phyloP scores from a whole-genome alignment of 2,329 filamentous ascomycete species.

The Clonostachys rosea region DNA sequence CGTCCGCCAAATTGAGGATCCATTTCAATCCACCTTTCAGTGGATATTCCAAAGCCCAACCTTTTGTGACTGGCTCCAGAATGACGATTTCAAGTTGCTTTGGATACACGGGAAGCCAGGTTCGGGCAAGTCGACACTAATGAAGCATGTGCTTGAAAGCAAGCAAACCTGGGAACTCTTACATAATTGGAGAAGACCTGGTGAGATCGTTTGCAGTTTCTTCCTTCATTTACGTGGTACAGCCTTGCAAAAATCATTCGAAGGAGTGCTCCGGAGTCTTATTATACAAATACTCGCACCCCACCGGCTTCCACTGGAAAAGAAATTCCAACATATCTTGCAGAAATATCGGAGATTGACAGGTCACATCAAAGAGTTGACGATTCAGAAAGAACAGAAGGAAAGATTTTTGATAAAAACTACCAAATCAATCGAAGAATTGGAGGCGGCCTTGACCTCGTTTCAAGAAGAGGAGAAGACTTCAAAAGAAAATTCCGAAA shows the following conservation, averaged over 20 bases:
- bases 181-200: background rate
- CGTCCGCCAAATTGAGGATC: background rate
- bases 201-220: background rate
- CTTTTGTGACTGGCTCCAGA: background rate
- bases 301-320: too few species aligned
- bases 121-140: conserved; percentile 33
- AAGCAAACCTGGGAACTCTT: background rate
- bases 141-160: conserved; percentile 16
- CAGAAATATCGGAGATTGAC: too few species aligned
- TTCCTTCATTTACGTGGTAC: conserved; percentile 1
- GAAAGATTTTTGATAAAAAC: too few species aligned
- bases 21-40: background rate
- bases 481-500: too few species aligned
- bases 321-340: too few species aligned
- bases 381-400: too few species aligned
- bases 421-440: too few species aligned
- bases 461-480: too few species aligned
- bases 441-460: too few species aligned
- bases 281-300: background rate
- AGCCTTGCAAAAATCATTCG: background rate
- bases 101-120: conserved; percentile 12
- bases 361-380: too few species aligned
- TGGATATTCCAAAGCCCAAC: background rate
- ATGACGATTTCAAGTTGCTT: background rate
- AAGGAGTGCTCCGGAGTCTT: background rate